Percentiles rank a stretch among this genome's conserved stretches.
phyloP scores from a whole-genome alignment of 1,139 yeast species.

The Candida gigantensis region DNA sequence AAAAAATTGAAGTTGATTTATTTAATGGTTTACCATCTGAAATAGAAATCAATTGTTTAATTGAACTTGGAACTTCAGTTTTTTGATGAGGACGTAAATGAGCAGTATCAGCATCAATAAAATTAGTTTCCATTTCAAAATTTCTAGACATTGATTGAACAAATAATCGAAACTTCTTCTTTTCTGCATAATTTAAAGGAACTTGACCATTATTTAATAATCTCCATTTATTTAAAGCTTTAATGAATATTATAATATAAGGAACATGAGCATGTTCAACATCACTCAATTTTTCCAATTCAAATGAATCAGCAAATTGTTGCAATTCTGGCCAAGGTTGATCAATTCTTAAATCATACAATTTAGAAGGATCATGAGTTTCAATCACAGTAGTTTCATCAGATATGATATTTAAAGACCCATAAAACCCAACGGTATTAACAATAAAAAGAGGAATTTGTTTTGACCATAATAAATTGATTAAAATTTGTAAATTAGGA shows the following conservation, averaged over 20 bases:
- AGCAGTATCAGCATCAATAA: conserved; percentile 67
- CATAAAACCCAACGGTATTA: conserved; percentile 65
- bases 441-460: conserved; percentile 57
- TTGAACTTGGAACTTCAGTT: conserved; percentile 41
- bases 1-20: conserved; percentile 43
- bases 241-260: conserved; percentile 63
- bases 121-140: conserved; percentile 54
- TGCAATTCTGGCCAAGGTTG: conserved; percentile 76
- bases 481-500: conserved; percentile 20
- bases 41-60: conserved; percentile 33
- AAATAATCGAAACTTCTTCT: conserved; percentile 40
- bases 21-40: conserved; percentile 19
- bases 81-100: conserved; percentile 51
- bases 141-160: conserved; percentile 39
- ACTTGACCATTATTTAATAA: conserved; percentile 26
- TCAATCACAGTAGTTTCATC: conserved; percentile 66
- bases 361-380: conserved; percentile 66
- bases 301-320: conserved; percentile 51
- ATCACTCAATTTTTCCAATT: conserved; percentile 47
- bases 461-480: conserved; percentile 41
- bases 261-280: conserved; percentile 73
- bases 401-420: conserved; percentile 54
- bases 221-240: conserved; percentile 53
- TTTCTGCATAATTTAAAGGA: conserved; percentile 50
- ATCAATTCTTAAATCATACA: conserved; percentile 71